Evolutionary conservation across 2,329 filamentous ascomycete genomes (phyloP).

Genomic region (Microcera coccophila): DNA sequence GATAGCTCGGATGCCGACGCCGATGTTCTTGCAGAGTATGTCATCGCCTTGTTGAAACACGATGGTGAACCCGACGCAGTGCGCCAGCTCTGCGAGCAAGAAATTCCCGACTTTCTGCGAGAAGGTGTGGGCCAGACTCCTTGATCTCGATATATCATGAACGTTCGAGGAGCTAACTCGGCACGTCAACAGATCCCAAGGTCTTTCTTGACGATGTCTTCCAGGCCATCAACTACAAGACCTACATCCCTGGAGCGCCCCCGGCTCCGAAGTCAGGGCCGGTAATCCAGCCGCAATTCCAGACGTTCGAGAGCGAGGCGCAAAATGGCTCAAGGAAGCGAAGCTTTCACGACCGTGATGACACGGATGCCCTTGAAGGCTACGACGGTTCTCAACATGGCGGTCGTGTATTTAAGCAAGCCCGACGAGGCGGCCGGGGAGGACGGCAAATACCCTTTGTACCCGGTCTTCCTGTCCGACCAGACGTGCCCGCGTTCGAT

Average conservation of each 20-base stretch:
- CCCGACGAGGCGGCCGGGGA: slow-evolving; percentile 49
- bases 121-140: slow-evolving; percentile 44
- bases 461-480: slow-evolving; percentile 14
- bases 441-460: slow-evolving; percentile 14
- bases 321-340: slow-evolving; percentile 33
- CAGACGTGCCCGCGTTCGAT: slow-evolving; percentile 48
- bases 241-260: slow-evolving; percentile 54
- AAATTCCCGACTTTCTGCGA: slow-evolving; percentile 71
- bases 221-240: slow-evolving; percentile 57
- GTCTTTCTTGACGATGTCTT: slow-evolving; percentile 70
- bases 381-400: slow-evolving; percentile 25
- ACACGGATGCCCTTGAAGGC: slow-evolving; percentile 15
- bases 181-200: slow-evolving; percentile 30
- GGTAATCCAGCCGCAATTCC: slow-evolving; percentile 15
- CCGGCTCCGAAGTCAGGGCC: slow-evolving; percentile 34
- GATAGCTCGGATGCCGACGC: slow-evolving; percentile 71
- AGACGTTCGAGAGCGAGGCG: slow-evolving; percentile 11
- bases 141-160: neutral
- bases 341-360: slow-evolving; percentile 32
- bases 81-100: slow-evolving; percentile 63
- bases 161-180: neutral
- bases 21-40: slow-evolving; percentile 79
- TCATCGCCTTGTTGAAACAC: slow-evolving; percentile 70
- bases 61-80: slow-evolving; percentile 64
- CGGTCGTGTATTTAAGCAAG: slow-evolving; percentile 55